Base-by-base conservation (phyloP, 116 monocot species). In the Papilionanthe hybrid region DNA sequence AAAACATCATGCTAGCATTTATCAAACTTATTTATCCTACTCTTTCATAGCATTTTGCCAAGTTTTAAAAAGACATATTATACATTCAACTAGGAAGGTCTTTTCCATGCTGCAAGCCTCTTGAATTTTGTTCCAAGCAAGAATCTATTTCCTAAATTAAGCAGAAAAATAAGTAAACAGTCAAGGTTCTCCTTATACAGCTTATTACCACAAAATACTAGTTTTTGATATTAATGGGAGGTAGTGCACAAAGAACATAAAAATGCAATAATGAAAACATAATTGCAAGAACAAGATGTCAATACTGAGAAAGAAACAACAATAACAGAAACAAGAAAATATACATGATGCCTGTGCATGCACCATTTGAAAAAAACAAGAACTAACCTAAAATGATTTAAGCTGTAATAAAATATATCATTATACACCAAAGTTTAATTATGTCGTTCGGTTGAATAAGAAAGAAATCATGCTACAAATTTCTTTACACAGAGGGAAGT, bases 151-250 rank as follows among this genome's bases (percentile, higher is more conserved):
- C 58, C 58, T 58, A 58, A 58, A 58, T 18, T 58, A 58, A 58
- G 58, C 58, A 58, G 6, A 58, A 58, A 58, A 58, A 58, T 58
- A 58, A 58, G 58, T 5, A 79, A 28, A 81, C 12, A 32, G 41
- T 58, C n/a, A 37, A 43, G 67, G 20, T 57, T 25, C 63, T 29
- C 25, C 11, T 4, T 44, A 8, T 57, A 29, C 30, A 63, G 9
- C 63, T 63, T 25, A 22, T 22, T 63, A 63, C 23, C 23, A 63
- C 63, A 63, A 22, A 23, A 22, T 25, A 63, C 23, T 7, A 63
- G 63, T 63, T 22, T 63, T 63, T 63, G n/a, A 63, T 17, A 17
- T 53, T 53, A 17, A 63, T 23, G 63, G 23, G n/a, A 63, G 22
- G 63, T 63, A 9, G n/a, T 63, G 5, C 23, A 25, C 23, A 23